phyloP scores from a whole-genome alignment of 2,329 filamentous ascomycete genomes.

The Colletotrichum tanaceti region DNA sequence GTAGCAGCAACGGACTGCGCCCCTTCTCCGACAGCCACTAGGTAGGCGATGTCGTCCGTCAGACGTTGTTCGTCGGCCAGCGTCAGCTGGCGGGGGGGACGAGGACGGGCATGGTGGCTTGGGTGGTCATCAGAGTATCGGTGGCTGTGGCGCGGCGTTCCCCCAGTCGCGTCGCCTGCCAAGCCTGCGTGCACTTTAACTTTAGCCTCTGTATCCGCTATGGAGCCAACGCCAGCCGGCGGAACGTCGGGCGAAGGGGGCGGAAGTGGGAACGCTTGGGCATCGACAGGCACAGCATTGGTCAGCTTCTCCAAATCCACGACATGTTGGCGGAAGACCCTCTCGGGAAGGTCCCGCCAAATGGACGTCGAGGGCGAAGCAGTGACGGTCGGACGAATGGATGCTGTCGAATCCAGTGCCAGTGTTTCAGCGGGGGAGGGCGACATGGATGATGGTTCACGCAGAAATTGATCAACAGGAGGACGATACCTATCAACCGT shows the following conservation, averaged over 20 bases:
- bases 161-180: not conserved
- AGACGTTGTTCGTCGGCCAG: constrained; percentile 35
- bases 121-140: constrained; percentile 9
- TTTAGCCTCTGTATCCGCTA: not conserved
- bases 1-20: constrained; percentile 41
- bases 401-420: not conserved
- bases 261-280: constrained; percentile 23
- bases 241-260: constrained; percentile 20
- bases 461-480: not conserved
- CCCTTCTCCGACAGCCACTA: constrained; percentile 39
- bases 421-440: constrained; percentile 9
- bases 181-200: not conserved
- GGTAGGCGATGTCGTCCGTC: constrained; percentile 37
- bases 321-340: constrained; percentile 32
- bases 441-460: constrained; percentile 14
- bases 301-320: constrained; percentile 38
- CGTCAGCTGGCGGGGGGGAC: constrained; percentile 16
- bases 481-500: too few relatives aligned
- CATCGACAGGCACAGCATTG: constrained; percentile 38
- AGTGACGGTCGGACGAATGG: constrained; percentile 21
- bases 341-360: constrained; percentile 34
- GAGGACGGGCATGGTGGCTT: not conserved
- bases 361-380: constrained; percentile 33
- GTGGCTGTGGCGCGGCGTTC: not conserved
- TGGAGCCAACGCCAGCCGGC: constrained; percentile 19